Percentiles rank a stretch among this genome's conserved stretches.
phyloP scores from a whole-genome alignment of 495 filamentous ascomycete species.

The Penicillium bialowiezense region DNA sequence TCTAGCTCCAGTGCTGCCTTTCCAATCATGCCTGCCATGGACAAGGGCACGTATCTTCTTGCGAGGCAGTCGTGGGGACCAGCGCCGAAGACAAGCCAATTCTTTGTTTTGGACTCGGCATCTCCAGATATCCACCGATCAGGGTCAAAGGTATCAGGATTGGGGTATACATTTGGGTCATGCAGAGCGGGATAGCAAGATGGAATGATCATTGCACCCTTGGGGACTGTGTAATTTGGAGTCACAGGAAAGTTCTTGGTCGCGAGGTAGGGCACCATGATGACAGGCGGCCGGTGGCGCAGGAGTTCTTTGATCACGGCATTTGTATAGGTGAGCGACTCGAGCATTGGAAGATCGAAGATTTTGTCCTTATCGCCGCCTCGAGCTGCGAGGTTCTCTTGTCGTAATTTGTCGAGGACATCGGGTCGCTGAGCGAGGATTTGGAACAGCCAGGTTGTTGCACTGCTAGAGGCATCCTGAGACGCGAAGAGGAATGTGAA shows the following conservation, averaged over 20 bases:
- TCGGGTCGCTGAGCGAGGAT: conserved; percentile 86
- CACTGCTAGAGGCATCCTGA: conserved; percentile 90
- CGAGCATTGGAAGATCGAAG: conserved; percentile 76
- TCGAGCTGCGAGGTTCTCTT: conserved; percentile 74
- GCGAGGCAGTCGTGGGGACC: conserved; percentile 92
- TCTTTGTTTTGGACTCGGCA: conserved; percentile 87
- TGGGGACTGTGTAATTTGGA: conserved; percentile 77
- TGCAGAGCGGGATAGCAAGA: conserved; percentile 83
- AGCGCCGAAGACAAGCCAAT: conserved; percentile 92
- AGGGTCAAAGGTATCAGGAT: conserved; percentile 76
- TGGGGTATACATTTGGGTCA: conserved; percentile 81
- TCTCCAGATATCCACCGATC: conserved; percentile 88
- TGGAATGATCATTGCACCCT: conserved; percentile 88
- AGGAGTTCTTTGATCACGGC: conserved; percentile 90
- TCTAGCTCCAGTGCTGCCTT: conserved; percentile 80
- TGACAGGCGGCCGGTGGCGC: conserved; percentile 86
- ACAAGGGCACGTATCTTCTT: conserved; percentile 79
- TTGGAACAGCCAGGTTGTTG: conserved; percentile 90
- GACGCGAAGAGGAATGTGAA: conserved; percentile 97
- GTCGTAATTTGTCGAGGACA: conserved; percentile 73
- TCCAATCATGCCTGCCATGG: conserved; percentile 82
- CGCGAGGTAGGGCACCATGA: conserved; percentile 91
- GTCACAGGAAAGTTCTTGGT: conserved; percentile 90
- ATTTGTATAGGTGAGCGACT: conserved; percentile 81
- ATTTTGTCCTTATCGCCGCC: conserved; percentile 65